Evolutionary conservation across 768 basidiomycete genomes (phyloP).

Genomic region (Suillus paluster): DNA sequence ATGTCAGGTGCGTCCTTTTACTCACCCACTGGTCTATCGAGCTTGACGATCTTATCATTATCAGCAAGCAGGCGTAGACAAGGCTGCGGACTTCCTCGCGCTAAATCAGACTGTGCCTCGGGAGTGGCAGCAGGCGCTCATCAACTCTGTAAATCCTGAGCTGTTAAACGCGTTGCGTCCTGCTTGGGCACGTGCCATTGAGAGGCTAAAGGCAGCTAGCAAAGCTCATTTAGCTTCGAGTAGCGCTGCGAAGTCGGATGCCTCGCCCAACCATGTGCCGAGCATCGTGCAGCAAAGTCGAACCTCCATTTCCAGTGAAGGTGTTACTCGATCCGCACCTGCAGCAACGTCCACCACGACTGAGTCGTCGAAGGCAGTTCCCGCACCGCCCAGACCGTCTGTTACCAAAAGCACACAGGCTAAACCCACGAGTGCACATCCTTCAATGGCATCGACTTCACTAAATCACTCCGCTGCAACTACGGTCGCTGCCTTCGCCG

Average conservation of each 20-base stretch:
- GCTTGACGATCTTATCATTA: background rate
- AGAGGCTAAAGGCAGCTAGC: background rate
- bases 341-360: background rate
- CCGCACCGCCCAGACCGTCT: slow-evolving; percentile 2
- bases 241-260: background rate
- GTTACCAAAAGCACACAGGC: background rate
- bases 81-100: background rate
- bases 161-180: background rate
- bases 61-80: background rate
- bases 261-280: background rate
- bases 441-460: background rate
- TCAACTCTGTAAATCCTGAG: background rate
- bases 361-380: background rate
- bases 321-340: background rate
- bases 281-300: background rate
- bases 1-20: background rate
- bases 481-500: background rate
- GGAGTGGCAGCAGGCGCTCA: slow-evolving; percentile 1
- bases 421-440: background rate
- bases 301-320: background rate
- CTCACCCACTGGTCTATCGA: background rate
- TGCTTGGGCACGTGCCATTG: background rate
- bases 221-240: background rate
- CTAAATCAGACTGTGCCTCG: background rate
- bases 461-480: background rate